These are phyloP conservation scores for Bryum argenteum DNA, from an alignment of 225 moss, liverwort and hornwort species.

Conservation along the genomic window DNA sequence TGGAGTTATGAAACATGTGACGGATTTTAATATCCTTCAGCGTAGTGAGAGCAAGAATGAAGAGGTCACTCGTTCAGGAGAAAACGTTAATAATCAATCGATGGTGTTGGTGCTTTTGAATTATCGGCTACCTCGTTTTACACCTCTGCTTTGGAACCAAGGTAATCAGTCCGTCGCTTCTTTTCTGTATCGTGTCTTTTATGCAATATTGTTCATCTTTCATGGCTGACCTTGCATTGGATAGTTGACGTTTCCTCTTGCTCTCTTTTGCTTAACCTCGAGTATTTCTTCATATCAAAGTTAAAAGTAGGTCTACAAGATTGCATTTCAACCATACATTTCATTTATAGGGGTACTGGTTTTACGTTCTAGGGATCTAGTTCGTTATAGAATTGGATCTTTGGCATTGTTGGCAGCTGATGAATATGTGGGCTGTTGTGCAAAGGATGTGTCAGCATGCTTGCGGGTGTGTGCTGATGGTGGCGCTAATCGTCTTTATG, in stretches of 20 bases:
- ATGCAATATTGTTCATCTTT: background rate
- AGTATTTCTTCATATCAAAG: background rate
- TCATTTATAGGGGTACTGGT: background rate
- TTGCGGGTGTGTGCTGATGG: conserved; percentile 93
- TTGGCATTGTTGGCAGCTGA: conserved; percentile 14
- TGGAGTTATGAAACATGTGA: conserved; percentile 44
- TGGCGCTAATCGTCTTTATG: conserved; percentile 92
- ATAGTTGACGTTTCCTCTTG: conserved; percentile 2
- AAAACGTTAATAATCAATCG: background rate
- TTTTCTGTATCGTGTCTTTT: background rate
- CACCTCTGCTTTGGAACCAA: conserved; percentile 76
- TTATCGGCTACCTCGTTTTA: conserved; percentile 69
- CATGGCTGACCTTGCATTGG: conserved; percentile 2
- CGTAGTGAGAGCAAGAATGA: conserved; percentile 23
- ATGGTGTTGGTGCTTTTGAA: conserved; percentile 80
- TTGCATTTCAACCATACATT: conserved; percentile 14
- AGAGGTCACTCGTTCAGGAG: conserved; percentile 1
- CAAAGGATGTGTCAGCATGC: conserved; percentile 56
- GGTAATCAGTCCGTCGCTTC: conserved; percentile 41
- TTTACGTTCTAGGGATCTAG: background rate
- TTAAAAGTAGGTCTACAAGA: background rate
- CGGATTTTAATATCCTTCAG: conserved; percentile 37
- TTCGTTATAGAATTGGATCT: conserved; percentile 1
- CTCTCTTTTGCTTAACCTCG: too few species aligned
- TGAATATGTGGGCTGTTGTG: conserved; percentile 29